Percentiles rank a stretch among this genome's conserved stretches.
Conservation (phyloP, 306 rosid genomes). For the Malus orientalis region DNA sequence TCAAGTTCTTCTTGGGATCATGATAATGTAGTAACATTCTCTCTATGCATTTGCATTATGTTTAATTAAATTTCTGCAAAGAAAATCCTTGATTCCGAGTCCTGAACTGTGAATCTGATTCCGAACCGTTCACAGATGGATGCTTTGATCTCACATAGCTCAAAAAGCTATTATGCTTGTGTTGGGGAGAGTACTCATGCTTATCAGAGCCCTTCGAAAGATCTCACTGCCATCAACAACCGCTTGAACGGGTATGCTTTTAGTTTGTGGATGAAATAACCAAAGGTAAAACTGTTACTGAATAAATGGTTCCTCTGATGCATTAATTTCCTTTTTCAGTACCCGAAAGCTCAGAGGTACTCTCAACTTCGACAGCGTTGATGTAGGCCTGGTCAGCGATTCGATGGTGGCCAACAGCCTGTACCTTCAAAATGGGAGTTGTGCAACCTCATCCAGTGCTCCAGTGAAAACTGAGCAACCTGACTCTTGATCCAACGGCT, state of each 20-base stretch:
- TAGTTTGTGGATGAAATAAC: background rate
- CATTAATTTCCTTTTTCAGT: conserved; percentile 27
- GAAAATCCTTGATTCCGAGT: background rate
- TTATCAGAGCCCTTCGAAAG: conserved; percentile 98
- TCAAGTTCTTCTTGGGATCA: background rate
- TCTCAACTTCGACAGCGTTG: conserved; percentile 72
- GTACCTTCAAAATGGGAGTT: conserved; percentile 74
- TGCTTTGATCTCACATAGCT: conserved; percentile 90
- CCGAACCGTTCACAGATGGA: conserved; percentile 59
- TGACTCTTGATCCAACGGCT: conserved; percentile 36
- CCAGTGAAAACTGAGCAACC: conserved; percentile 78
- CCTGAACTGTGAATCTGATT: background rate
- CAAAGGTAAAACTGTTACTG: background rate
- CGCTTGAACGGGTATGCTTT: conserved; percentile 71
- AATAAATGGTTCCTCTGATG: conserved; percentile 4
- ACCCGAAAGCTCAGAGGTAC: conserved; percentile 71
- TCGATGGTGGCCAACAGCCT: conserved; percentile 94
- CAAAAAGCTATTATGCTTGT: conserved; percentile 95
- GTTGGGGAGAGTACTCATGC: conserved; percentile 99
- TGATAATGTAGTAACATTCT: background rate
- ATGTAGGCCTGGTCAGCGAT: conserved; percentile 87
- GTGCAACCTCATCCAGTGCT: conserved; percentile 69
- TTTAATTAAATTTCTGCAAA: background rate
- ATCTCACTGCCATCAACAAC: conserved; percentile 89
- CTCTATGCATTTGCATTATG: background rate